Evolutionary conservation across 2,329 filamentous ascomycete genomes (phyloP).

Genomic region (Westerdykella sp.): DNA sequence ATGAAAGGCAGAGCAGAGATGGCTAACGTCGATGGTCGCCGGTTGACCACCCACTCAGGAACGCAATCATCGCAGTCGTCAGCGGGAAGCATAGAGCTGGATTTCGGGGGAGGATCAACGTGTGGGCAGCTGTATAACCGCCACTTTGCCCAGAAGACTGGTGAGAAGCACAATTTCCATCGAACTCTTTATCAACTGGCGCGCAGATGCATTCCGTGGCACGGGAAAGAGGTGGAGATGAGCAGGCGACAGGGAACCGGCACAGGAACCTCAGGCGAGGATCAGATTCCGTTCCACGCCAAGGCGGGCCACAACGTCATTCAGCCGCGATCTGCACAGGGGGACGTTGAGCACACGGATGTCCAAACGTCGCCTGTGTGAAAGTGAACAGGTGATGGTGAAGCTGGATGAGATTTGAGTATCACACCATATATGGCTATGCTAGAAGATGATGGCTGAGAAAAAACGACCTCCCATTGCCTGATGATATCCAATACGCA

Average conservation of each 20-base stretch:
- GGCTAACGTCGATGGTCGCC: conserved; percentile 46
- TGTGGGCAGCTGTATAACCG: conserved; percentile 11
- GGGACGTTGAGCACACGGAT: not conserved
- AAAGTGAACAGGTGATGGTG: not conserved
- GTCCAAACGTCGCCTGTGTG: not conserved
- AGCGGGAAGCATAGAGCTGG: conserved; percentile 26
- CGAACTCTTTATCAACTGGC: conserved; percentile 2
- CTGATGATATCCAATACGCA: too few species aligned
- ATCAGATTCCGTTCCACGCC: not conserved
- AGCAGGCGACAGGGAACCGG: not conserved
- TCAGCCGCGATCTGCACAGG: conserved; percentile 4
- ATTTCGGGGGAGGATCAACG: conserved; percentile 1
- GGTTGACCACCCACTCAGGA: conserved; percentile 44
- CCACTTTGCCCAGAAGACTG: conserved; percentile 13
- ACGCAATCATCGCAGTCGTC: conserved; percentile 54
- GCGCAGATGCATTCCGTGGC: not conserved
- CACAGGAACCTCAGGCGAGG: not conserved
- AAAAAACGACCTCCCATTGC: too few species aligned
- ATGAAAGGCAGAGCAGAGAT: conserved; percentile 64
- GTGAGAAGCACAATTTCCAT: conserved; percentile 20
- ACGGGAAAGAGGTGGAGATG: not conserved
- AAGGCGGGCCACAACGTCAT: conserved; percentile 7
- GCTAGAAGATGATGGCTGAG: too few species aligned
- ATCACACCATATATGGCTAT: too few species aligned
- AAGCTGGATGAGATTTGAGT: not conserved